Percentiles rank a stretch among this genome's conserved stretches.
Conservation (phyloP, 192 early-diverging fungal species). For the Podila verticillata region DNA sequence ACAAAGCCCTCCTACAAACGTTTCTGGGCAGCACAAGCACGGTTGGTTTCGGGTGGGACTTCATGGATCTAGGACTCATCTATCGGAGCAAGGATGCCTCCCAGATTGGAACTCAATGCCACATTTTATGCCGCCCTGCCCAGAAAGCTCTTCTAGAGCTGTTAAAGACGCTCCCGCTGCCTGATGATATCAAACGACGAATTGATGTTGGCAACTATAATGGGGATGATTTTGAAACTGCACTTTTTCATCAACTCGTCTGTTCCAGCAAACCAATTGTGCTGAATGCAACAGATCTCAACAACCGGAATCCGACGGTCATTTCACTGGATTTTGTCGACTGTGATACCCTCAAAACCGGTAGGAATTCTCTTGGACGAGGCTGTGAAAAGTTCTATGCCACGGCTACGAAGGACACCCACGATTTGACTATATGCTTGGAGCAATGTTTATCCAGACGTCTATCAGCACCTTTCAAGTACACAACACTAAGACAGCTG, state of each 20-base stretch:
- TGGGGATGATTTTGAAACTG: conserved; percentile 36
- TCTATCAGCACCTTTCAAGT: conserved; percentile 37
- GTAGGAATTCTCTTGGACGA: conserved; percentile 25
- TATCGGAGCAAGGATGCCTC: conserved; percentile 29
- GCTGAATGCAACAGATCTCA: conserved; percentile 32
- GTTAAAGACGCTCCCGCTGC: conserved; percentile 24
- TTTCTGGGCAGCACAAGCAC: conserved; percentile 25
- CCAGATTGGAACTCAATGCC: conserved; percentile 2
- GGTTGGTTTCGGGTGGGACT: conserved; percentile 35
- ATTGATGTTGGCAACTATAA: conserved; percentile 8
- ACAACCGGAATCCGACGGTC: conserved; percentile 1
- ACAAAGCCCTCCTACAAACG: conserved; percentile 25
- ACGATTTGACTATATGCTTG: conserved; percentile 46
- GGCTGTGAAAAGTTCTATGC: conserved; percentile 19
- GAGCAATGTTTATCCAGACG: conserved; percentile 41
- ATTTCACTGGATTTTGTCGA: conserved; percentile 14
- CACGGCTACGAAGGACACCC: conserved; percentile 31
- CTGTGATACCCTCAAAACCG: background rate
- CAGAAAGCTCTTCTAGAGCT: conserved; percentile 39
- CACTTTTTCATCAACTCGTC: conserved; percentile 28
- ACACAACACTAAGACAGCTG: conserved; percentile 22
- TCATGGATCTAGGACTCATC: conserved; percentile 37
- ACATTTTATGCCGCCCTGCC: conserved; percentile 39
- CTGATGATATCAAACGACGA: conserved; percentile 24
- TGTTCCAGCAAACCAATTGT: conserved; percentile 11